Evolutionary conservation across 805 yeast species (phyloP), one percentile per base, ranked within the genome.

Genomic region (Wickerhamiella siamensis): DNA sequence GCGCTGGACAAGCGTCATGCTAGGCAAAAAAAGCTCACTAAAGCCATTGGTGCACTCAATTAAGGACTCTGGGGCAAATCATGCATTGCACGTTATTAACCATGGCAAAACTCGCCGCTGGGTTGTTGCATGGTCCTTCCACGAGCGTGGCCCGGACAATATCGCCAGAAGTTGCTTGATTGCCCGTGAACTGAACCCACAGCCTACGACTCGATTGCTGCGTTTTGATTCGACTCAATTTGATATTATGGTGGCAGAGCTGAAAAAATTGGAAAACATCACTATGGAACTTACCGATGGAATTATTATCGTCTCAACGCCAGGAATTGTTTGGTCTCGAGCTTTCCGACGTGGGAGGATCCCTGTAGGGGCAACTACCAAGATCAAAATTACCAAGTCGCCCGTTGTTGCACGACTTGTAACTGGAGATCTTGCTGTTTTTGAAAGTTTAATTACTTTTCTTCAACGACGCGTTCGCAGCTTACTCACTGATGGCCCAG

Each of bases 1-100:
- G 16, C 45, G 37, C 3, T 67, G 72, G 72, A 67, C 53, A 46
- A 59, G 70, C n/a, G 57, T 69, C 5, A 45, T 66, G 58, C 43
- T 64, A 6, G 67, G 67, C 3, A 52, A 59, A 33, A 40, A 41
- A 33, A 36, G 26, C 19, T 47, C 52, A 4, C 27, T 46, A 15
- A 29, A 17, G 5, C n/a, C 21, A 4, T 16, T 47, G 5, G 46
- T 51, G 9, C 40, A 26, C 12, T n/a, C n/a, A 17, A 38, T 51
- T 18, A 24, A 36, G 4, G 15, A 32, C 5, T 10, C 26, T 15
- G 12, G 12, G 10, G 40, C 36, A 16, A 58, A 58, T 31, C 64
- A 50, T 42, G 63, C 57, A 1, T 44, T 63, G 2, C 56, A 59
- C 36, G 58, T 55, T 34, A 57, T 62, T 22, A 45, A 43, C 14